Evolutionary conservation across 2,329 filamentous ascomycete species (phyloP).

Genomic region (Botrytis fragariae): DNA sequence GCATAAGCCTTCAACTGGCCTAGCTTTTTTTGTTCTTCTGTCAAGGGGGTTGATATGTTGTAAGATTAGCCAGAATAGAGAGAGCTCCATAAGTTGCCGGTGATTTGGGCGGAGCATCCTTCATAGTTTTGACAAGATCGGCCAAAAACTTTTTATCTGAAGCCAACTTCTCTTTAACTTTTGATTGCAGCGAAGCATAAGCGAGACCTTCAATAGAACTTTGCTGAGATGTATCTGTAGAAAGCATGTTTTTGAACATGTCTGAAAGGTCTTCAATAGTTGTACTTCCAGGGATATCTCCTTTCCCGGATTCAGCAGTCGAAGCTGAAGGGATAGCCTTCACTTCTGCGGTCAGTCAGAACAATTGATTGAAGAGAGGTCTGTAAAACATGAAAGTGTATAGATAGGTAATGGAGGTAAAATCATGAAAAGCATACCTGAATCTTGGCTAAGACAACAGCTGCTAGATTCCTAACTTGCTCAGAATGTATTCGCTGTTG

Average conservation of each 20-base stretch:
- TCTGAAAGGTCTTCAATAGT: conserved; percentile 64
- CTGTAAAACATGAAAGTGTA: conserved; percentile 26
- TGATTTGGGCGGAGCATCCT: conserved; percentile 58
- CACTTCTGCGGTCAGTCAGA: conserved; percentile 39
- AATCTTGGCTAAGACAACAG: conserved; percentile 73
- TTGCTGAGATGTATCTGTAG: conserved; percentile 57
- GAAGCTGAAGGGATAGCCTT: conserved; percentile 38
- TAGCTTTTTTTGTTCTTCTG: conserved; percentile 91
- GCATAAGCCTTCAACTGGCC: conserved; percentile 91
- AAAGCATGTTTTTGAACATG: conserved; percentile 65
- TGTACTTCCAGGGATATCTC: conserved; percentile 50
- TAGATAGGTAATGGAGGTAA: too few relatives aligned
- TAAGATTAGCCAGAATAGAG: conserved; percentile 83
- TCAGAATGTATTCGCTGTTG: conserved; percentile 51
- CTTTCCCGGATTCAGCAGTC: conserved; percentile 39
- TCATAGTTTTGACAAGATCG: conserved; percentile 63
- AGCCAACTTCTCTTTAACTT: conserved; percentile 78
- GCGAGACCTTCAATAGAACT: conserved; percentile 87
- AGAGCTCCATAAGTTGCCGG: conserved; percentile 80
- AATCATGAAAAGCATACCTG: conserved; percentile 48
- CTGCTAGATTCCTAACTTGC: conserved; percentile 63
- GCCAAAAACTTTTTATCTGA: conserved; percentile 67
- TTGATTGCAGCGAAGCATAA: conserved; percentile 82
- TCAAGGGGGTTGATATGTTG: conserved; percentile 72
- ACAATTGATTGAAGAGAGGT: conserved; percentile 27